These are phyloP conservation scores for Emiliania huxleyi DNA, from an alignment of 78 protist genomes.

Conservation along the genomic window DNA sequence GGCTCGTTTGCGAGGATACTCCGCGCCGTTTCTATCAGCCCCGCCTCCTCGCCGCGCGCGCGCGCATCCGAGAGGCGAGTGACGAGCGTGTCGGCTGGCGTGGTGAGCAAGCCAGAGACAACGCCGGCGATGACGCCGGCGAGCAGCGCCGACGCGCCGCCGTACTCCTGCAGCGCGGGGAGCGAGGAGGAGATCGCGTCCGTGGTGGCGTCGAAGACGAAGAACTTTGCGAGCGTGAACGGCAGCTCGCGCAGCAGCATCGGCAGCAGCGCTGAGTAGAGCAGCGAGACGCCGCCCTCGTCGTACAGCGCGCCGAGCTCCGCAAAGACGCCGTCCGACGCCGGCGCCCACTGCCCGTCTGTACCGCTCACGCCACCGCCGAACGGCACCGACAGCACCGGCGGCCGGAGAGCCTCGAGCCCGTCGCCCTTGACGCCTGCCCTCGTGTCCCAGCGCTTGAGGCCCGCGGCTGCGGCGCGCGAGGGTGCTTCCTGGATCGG, in stretches of 20 bases:
- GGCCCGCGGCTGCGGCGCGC: too few species aligned
- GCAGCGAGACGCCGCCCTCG: neutral
- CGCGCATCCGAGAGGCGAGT: neutral
- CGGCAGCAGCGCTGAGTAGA: neutral
- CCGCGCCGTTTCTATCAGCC: neutral
- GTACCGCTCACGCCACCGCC: neutral
- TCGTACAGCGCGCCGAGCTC: neutral
- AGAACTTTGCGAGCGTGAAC: neutral
- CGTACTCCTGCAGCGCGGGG: neutral
- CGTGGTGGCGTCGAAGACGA: neutral
- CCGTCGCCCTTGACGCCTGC: too few species aligned
- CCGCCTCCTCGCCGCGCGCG: neutral
- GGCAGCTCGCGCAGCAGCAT: slow-evolving; percentile 3
- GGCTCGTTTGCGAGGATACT: neutral
- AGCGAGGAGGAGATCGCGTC: neutral
- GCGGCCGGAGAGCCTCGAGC: too few species aligned
- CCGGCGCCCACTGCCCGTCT: neutral
- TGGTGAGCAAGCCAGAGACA: neutral
- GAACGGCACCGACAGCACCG: too few species aligned
- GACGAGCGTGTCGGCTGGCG: neutral
- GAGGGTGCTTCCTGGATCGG: too few species aligned
- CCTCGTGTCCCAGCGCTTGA: too few species aligned
- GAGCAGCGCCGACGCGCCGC: neutral
- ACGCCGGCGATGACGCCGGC: neutral
- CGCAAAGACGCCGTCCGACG: neutral